Evolutionary conservation across 2,329 filamentous ascomycete species (phyloP).

Genomic region (Diaporthe sp.): DNA sequence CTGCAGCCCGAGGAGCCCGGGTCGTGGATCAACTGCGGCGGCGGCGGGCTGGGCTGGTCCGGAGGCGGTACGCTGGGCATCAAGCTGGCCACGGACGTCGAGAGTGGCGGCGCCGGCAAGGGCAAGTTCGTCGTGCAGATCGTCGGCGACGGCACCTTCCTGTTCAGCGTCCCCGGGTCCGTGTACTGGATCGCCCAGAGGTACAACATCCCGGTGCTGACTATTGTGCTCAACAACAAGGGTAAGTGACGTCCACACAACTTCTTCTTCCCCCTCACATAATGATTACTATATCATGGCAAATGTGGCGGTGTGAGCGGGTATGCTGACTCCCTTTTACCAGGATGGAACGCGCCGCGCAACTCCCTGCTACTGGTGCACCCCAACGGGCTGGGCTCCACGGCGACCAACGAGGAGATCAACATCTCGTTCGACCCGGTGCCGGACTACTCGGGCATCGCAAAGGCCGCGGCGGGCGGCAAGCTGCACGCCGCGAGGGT

Average conservation of each 20-base stretch:
- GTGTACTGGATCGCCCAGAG: conserved; percentile 64
- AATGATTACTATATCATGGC: too few species aligned
- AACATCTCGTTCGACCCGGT: conserved; percentile 72
- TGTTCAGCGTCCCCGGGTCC: conserved; percentile 63
- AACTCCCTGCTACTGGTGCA: conserved; percentile 70
- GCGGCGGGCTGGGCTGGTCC: conserved; percentile 67
- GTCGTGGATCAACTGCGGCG: conserved; percentile 67
- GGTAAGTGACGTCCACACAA: conserved; percentile 51
- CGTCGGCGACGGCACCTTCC: conserved; percentile 64
- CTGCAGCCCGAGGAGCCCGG: conserved; percentile 70
- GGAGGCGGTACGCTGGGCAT: conserved; percentile 65
- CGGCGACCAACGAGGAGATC: conserved; percentile 72
- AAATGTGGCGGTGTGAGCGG: too few species aligned
- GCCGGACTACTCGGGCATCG: conserved; percentile 72
- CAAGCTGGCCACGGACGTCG: conserved; percentile 60
- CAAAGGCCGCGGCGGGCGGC: conserved; percentile 70
- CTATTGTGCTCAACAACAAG: conserved; percentile 65
- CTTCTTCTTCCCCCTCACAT: not conserved
- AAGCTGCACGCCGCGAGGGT: conserved; percentile 65
- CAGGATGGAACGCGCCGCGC: conserved; percentile 73
- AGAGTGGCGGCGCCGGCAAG: conserved; percentile 53
- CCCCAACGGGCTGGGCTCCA: conserved; percentile 68
- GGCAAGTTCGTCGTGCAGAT: conserved; percentile 65
- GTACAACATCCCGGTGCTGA: conserved; percentile 63
- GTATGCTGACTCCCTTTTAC: too few species aligned